Percentiles rank a stretch among this genome's conserved stretches.
Conservation (phyloP, 1,139 yeast genomes). For the Dujonia santamariae region DNA sequence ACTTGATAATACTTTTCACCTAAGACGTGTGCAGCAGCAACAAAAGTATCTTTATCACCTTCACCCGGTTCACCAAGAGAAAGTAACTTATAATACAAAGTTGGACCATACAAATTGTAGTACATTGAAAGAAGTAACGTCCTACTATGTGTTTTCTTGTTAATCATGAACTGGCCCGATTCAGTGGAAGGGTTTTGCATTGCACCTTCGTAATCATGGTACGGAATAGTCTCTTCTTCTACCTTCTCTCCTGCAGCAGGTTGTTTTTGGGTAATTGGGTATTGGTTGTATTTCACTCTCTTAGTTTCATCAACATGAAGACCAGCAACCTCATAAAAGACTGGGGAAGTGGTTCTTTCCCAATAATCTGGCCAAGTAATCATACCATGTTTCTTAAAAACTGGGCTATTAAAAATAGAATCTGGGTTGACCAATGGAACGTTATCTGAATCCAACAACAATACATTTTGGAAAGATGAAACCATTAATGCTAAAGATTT, state of each 20-base stretch:
- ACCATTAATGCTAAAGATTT: slow-evolving; percentile 25
- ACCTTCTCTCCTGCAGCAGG: neutral
- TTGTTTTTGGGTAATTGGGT: slow-evolving; percentile 5
- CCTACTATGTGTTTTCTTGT: slow-evolving; percentile 15
- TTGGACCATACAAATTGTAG: slow-evolving; percentile 18
- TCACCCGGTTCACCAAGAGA: slow-evolving; percentile 19
- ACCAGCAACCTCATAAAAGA: slow-evolving; percentile 22
- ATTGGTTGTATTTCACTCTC: slow-evolving; percentile 14
- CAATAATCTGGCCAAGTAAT: slow-evolving; percentile 31
- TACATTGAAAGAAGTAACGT: slow-evolving; percentile 16
- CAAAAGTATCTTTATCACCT: slow-evolving; percentile 20
- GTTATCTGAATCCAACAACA: slow-evolving; percentile 26
- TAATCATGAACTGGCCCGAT: slow-evolving; percentile 17
- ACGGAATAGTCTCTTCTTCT: slow-evolving; percentile 8
- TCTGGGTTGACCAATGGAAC: slow-evolving; percentile 21
- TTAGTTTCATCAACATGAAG: slow-evolving; percentile 15
- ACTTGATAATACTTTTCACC: slow-evolving; percentile 16
- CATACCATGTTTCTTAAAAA: slow-evolving; percentile 20
- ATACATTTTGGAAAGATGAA: slow-evolving; percentile 23
- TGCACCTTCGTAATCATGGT: slow-evolving; percentile 16
- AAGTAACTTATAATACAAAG: slow-evolving; percentile 15
- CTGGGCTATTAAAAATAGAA: slow-evolving; percentile 17
- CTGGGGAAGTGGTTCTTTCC: slow-evolving; percentile 24
- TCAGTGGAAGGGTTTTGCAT: slow-evolving; percentile 18
- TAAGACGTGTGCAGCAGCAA: slow-evolving; percentile 16